Evolutionary conservation across 768 basidiomycete species (phyloP).

Genomic region (Leucocoprinus birnbaumii): DNA sequence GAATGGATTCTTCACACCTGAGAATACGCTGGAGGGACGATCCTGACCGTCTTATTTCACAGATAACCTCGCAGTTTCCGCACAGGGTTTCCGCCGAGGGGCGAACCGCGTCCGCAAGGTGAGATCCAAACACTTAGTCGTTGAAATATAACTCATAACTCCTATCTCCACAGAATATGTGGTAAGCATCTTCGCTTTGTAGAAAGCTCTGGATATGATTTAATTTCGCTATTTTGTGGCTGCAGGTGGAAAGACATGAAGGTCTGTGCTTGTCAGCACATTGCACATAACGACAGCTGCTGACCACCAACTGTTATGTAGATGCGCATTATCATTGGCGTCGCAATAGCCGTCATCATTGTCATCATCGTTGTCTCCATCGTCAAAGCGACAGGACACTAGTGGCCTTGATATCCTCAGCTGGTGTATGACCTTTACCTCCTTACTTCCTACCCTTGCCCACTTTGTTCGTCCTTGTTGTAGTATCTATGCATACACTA

Average conservation of each 20-base stretch:
- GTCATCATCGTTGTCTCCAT: constrained; percentile 95
- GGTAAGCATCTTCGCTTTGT: constrained; percentile 48
- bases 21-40: background rate
- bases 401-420: constrained; percentile 15
- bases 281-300: constrained; percentile 9
- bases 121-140: constrained; percentile 18
- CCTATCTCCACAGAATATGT: constrained; percentile 68
- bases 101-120: constrained; percentile 98
- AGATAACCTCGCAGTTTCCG: constrained; percentile 97
- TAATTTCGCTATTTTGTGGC: constrained; percentile 11
- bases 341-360: constrained; percentile 86
- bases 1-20: no score
- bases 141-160: constrained; percentile 7
- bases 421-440: constrained; percentile 4
- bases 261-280: constrained; percentile 39
- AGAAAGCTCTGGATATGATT: constrained; percentile 5
- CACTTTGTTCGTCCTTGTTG: constrained; percentile 19
- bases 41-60: constrained; percentile 7
- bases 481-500: constrained; percentile 27
- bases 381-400: constrained; percentile 76
- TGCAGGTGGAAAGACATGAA: constrained; percentile 98
- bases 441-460: constrained; percentile 10
- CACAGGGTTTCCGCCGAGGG: constrained; percentile 97
- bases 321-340: constrained; percentile 97
- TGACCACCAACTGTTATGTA: constrained; percentile 23